Percentiles rank a stretch among this genome's conserved stretches.
phyloP scores from a whole-genome alignment of 140 eudicot species.

The Flaveria floridana region DNA sequence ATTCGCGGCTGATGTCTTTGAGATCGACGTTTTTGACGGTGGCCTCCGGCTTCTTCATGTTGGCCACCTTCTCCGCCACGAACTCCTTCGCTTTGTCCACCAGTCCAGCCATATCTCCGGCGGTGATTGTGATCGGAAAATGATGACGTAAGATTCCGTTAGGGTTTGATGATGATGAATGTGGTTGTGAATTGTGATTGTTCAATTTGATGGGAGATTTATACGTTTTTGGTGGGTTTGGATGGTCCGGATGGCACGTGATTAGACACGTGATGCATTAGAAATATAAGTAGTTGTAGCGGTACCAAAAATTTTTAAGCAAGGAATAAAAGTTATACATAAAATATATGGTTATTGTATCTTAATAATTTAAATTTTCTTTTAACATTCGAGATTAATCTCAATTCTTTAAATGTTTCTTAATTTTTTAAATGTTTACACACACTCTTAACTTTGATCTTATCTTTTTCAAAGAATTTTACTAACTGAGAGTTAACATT shows the following conservation, averaged over 20 bases:
- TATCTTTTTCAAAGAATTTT: too few species aligned
- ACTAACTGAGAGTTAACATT: too few species aligned
- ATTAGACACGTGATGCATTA: neutral
- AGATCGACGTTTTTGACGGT: constrained; percentile 56
- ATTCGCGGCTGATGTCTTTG: constrained; percentile 44
- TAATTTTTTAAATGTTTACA: too few species aligned
- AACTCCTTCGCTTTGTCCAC: constrained; percentile 45
- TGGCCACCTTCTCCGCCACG: constrained; percentile 56
- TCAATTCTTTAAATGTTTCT: too few species aligned
- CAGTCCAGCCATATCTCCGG: constrained; percentile 45
- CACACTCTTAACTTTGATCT: too few species aligned
- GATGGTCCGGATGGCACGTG: neutral
- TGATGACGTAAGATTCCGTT: neutral
- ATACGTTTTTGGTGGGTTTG: neutral
- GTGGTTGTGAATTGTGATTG: neutral
- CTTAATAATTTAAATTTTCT: too few species aligned
- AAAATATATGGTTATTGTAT: too few species aligned
- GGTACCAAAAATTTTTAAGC: too few species aligned
- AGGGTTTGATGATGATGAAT: neutral
- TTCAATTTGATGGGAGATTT: neutral
- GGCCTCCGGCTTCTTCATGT: constrained; percentile 69
- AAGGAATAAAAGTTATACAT: too few species aligned
- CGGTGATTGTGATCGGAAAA: neutral
- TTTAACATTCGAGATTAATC: too few species aligned
- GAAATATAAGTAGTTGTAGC: too few species aligned